Conservation (phyloP, 805 yeast genomes). For the Vanderwaltozyma tropicalis region DNA sequence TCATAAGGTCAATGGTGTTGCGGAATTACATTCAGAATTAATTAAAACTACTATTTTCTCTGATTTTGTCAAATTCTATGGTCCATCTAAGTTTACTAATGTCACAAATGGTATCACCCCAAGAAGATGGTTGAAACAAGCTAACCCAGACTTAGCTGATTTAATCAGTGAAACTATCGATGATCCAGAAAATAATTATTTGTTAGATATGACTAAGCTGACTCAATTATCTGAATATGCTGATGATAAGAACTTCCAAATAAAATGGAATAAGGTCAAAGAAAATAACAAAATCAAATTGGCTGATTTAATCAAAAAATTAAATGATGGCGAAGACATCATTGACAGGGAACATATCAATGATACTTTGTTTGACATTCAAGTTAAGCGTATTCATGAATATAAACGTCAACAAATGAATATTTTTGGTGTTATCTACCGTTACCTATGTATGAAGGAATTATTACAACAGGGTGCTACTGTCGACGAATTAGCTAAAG, state of each 20-base stretch:
- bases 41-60: conserved; percentile 81
- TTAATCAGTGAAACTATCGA: conserved; percentile 57
- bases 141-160: conserved; percentile 71
- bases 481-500: conserved; percentile 46
- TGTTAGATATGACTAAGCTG: conserved; percentile 57
- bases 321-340: conserved; percentile 44
- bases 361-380: conserved; percentile 74
- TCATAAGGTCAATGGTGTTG: conserved; percentile 91
- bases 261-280: conserved; percentile 64
- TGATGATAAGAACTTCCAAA: conserved; percentile 58
- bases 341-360: conserved; percentile 47
- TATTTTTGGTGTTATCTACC: conserved; percentile 77
- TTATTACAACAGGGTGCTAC: conserved; percentile 33
- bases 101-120: conserved; percentile 95
- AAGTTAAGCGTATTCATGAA: conserved; percentile 91
- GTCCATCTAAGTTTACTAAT: conserved; percentile 74
- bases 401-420: conserved; percentile 92
- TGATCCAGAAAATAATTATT: conserved; percentile 52
- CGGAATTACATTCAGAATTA: conserved; percentile 87
- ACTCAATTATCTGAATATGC: conserved; percentile 56
- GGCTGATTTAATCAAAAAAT: conserved; percentile 53
- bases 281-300: conserved; percentile 55
- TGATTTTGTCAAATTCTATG: conserved; percentile 79
- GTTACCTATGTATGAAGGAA: conserved; percentile 68
- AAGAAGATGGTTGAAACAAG: conserved; percentile 91